Percentiles rank a stretch among this genome's conserved stretches.
Evolutionary conservation across 2,329 filamentous ascomycete species (phyloP).

Genomic region (Hawksworthiomyces lignivorus): DNA sequence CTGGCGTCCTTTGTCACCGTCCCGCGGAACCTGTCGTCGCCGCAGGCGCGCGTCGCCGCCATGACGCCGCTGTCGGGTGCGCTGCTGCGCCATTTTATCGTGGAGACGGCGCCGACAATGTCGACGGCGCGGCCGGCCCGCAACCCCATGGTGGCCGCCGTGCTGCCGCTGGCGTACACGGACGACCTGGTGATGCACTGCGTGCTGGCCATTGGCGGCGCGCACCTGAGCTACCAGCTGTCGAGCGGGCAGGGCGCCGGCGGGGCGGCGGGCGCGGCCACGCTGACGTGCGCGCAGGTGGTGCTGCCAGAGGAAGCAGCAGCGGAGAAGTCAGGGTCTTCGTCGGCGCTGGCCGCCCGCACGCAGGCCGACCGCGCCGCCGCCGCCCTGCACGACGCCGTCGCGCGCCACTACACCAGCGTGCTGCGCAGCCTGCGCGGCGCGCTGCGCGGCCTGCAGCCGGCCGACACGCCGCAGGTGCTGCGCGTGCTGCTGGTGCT

Average conservation of each 20-base stretch:
- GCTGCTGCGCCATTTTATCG: constrained; percentile 15
- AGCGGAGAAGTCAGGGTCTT: not conserved
- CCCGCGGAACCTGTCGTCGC: too few species aligned
- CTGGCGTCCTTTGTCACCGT: constrained; percentile 4
- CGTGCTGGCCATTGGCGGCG: constrained; percentile 15
- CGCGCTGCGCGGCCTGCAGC: constrained; percentile 12
- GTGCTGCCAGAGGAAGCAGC: too few species aligned
- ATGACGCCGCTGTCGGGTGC: constrained; percentile 15
- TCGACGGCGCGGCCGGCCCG: constrained; percentile 6
- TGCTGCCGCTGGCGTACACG: constrained; percentile 17
- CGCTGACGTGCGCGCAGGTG: too few species aligned
- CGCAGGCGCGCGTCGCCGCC: constrained; percentile 6
- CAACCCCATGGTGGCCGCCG: constrained; percentile 14
- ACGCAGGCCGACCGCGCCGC: constrained; percentile 1
- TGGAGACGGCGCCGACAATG: constrained; percentile 9
- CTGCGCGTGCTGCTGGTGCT: constrained; percentile 14
- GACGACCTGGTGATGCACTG: constrained; percentile 20
- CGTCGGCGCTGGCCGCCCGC: not conserved
- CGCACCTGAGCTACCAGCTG: constrained; percentile 10
- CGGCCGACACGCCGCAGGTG: constrained; percentile 10
- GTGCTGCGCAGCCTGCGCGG: constrained; percentile 15
- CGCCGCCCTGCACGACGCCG: constrained; percentile 13
- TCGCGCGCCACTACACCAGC: constrained; percentile 15
- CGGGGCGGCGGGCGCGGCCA: too few species aligned
- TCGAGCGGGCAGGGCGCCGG: too few species aligned